Evolutionary conservation across 208 protist genomes (phyloP), one percentile per base, ranked within the genome.

Genomic region (Trypanosoma cruzi): DNA sequence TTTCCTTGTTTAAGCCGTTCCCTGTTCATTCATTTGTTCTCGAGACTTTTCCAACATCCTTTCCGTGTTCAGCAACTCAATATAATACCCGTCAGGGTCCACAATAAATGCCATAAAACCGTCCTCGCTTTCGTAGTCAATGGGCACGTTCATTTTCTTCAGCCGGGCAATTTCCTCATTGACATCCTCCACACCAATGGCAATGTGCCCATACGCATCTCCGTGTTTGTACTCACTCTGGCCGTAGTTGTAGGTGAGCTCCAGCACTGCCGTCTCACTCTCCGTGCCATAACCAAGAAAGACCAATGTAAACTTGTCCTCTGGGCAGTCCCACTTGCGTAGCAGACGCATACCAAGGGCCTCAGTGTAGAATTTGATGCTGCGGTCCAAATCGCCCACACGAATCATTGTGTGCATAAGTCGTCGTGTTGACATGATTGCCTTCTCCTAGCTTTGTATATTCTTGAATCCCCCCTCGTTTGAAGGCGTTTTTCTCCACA

Each of bases 201-300:
- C 84, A 36, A 94, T 92, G 64, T 94, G 88, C 11, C 88, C 91
- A 64, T 93, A 94, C 0, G 86, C 86, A 13, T 77, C 88, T 10
- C 73, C 86, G 64, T 96, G 88, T 22, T 77, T 80, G 77, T 94
- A 94, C 8, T 67, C 75, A 14, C 70, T 81, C 28, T 85, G 67
- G 32, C 86, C 91, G 65, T 92, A 93, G 80, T 96, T 96, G 77
- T 94, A 92, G 20, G 91, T 96, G 53, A 96, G 77, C 75, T 93
- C 86, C 32, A 96, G 77, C 55, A 95, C 89, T 0, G 86, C 88
- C 20, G 74, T 70, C 44, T 89, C 77, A 49, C 71, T 64, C 69
- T 93, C 88, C 4, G 81, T 88, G 28, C 78, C 84, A 68, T 84
- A 94, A 55, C 88, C 91, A 57, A 96, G 77, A 57, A 96, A 94